A percentile compares a stretch with the other conserved stretches of the same genome.
Evolutionary conservation across 2,329 filamentous ascomycete species (phyloP).

Genomic region (Xylariaceae sp.): DNA sequence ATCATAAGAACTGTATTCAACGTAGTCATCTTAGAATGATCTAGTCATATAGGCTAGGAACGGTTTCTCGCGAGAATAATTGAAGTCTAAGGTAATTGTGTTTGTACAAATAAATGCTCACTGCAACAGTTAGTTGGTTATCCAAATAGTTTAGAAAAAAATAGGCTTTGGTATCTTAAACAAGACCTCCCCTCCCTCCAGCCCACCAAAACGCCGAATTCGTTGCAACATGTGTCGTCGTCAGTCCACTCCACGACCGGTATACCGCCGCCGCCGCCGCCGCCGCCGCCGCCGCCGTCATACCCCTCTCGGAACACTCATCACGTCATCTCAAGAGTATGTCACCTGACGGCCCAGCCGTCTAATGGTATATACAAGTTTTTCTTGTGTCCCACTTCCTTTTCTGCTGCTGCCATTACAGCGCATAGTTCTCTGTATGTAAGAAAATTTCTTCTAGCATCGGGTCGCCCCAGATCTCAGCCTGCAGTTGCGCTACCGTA

Average conservation of each 20-base stretch:
- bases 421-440: conserved; percentile 91
- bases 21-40: too few relatives aligned
- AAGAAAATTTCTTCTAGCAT: conserved; percentile 84
- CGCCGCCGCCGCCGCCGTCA: not conserved
- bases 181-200: not conserved
- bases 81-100: not conserved
- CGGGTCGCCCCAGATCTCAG: conserved; percentile 72
- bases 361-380: conserved; percentile 15
- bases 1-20: too few relatives aligned
- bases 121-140: not conserved
- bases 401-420: conserved; percentile 41
- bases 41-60: too few relatives aligned
- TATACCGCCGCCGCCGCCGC: not conserved
- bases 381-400: not conserved
- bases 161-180: conserved; percentile 16
- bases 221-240: conserved; percentile 4
- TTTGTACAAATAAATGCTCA: conserved; percentile 7
- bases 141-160: not conserved
- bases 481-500: conserved; percentile 76
- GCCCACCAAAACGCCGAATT: conserved; percentile 15
- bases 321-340: not conserved
- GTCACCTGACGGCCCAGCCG: not conserved
- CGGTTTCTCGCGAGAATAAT: too few relatives aligned
- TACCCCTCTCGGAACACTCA: not conserved
- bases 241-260: conserved; percentile 1